Percentiles rank a stretch among this genome's conserved stretches.
Evolutionary conservation across 345 rosid genomes (phyloP).

Genomic region (Geranium brycei): DNA sequence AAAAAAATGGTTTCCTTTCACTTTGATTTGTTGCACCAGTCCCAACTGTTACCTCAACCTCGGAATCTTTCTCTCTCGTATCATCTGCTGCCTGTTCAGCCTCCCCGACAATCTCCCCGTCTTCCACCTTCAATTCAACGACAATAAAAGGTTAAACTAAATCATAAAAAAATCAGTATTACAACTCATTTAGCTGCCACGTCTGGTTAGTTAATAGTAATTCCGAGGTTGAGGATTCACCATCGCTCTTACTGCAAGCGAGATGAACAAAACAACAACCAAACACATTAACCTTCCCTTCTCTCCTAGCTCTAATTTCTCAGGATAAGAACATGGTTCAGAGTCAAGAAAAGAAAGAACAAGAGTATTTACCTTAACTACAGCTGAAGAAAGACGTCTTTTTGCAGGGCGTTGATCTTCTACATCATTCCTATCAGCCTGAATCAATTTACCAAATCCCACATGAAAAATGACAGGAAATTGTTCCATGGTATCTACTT

Average conservation of each 20-base stretch:
- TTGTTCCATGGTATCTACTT: neutral
- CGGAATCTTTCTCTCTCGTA: constrained; percentile 13
- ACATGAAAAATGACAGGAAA: neutral
- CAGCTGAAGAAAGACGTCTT: constrained; percentile 76
- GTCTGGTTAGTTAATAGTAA: neutral
- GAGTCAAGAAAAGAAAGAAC: neutral
- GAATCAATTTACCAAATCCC: constrained; percentile 3
- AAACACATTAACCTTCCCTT: neutral
- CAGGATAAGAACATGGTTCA: neutral
- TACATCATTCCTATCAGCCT: constrained; percentile 59
- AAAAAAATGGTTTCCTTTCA: constrained; percentile 25
- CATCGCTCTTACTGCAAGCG: no score
- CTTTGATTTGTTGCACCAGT: constrained; percentile 16
- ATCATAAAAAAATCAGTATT: no score
- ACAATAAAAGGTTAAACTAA: neutral
- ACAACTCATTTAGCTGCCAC: neutral
- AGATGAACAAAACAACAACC: no score
- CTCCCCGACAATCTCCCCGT: constrained; percentile 51
- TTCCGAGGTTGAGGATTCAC: no score
- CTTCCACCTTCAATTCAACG: constrained; percentile 42
- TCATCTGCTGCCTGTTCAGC: constrained; percentile 22
- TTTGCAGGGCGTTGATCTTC: constrained; percentile 88
- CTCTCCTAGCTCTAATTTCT: neutral
- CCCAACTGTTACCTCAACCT: constrained; percentile 19
- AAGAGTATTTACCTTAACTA: constrained; percentile 51